phyloP scores from a whole-genome alignment of 139 green algal genomes.

The Chlamydomonas sp. region DNA sequence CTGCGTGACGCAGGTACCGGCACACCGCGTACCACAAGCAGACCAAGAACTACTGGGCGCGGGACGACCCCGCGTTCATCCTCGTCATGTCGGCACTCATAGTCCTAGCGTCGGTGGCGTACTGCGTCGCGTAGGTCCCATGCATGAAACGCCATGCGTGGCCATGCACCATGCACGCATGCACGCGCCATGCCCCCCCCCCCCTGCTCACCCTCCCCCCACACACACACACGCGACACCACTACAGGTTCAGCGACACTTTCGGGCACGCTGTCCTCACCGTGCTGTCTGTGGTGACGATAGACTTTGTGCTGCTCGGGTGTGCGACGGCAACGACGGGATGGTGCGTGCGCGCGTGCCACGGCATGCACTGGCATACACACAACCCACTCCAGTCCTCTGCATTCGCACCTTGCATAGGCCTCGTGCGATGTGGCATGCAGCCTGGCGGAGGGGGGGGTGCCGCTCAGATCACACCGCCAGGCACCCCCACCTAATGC shows the following conservation, averaged over 20 bases:
- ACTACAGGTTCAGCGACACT: slow-evolving; percentile 59
- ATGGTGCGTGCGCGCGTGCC: slow-evolving; percentile 57
- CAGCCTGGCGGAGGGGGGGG: too few species aligned
- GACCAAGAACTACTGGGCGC: slow-evolving; percentile 95
- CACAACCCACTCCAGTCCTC: too few species aligned
- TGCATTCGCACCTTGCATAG: too few species aligned
- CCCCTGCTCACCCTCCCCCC: too few species aligned
- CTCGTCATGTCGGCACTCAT: slow-evolving; percentile 71
- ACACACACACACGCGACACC: background rate
- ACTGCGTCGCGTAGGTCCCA: slow-evolving; percentile 68
- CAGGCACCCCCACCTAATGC: too few species aligned
- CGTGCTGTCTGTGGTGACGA: slow-evolving; percentile 53
- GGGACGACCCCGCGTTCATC: slow-evolving; percentile 94
- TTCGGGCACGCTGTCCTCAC: slow-evolving; percentile 48
- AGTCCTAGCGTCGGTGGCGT: slow-evolving; percentile 55
- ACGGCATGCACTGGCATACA: too few species aligned
- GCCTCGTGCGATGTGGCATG: too few species aligned
- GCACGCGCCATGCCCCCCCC: too few species aligned
- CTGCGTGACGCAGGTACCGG: slow-evolving; percentile 63
- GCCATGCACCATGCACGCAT: background rate
- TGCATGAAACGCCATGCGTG: background rate
- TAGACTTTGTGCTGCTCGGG: slow-evolving; percentile 86
- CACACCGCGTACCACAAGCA: slow-evolving; percentile 96
- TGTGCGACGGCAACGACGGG: slow-evolving; percentile 64
- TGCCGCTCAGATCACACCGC: too few species aligned